Evolutionary conservation across 352 stramenopile species (phyloP), one percentile per base, ranked within the genome.

Genomic region (Elongisporangium prolatum): DNA sequence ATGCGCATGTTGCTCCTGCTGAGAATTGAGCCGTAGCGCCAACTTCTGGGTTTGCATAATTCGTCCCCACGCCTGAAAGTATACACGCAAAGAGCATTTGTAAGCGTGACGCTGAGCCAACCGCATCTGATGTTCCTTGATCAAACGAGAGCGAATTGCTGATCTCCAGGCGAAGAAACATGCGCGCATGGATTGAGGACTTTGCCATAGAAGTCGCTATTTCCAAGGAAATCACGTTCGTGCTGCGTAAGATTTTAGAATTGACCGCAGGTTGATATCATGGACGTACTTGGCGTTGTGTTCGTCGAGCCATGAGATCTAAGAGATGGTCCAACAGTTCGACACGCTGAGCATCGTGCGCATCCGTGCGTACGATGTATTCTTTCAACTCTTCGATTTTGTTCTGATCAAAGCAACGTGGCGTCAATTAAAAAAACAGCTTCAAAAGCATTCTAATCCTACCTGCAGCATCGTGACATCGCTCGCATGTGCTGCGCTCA

Each of bases 401-500:
- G 53, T 38, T 72, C 69, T 84, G 44, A 20, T 13, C 9, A 44
- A 10, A 18, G 21, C 16, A 44, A 60, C 28, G n/a, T 8, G 50
- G 8, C 10, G 10, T 25, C 34, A 37, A 22, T 8, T 9, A 13
- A 17, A 17, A 24, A 22, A 18, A 25, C 16, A n/a, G n/a, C n/a
- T n/a, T n/a, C n/a, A n/a, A n/a, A n/a, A n/a, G n/a, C n/a, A 47
- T 20, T 13, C 6, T 50, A 22, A 34, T 57, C 24, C 21, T 59
- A 80, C 73, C 64, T 79, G 62, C 10, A 87, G 60, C 47, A 81
- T 73, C 2, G 73, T 60, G 53, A 83, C 44, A 11, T 71, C 70
- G 51, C 72, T 87, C 17, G 67, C 56, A 48, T 89, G 69, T 21
- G 68, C 66, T 7, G 72, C 74, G n/a, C 67, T 61, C n/a, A 75